A percentile compares a stretch with the other conserved stretches of the same genome.
Conservation (phyloP, 805 yeast genomes). For the Candida succiphila region DNA sequence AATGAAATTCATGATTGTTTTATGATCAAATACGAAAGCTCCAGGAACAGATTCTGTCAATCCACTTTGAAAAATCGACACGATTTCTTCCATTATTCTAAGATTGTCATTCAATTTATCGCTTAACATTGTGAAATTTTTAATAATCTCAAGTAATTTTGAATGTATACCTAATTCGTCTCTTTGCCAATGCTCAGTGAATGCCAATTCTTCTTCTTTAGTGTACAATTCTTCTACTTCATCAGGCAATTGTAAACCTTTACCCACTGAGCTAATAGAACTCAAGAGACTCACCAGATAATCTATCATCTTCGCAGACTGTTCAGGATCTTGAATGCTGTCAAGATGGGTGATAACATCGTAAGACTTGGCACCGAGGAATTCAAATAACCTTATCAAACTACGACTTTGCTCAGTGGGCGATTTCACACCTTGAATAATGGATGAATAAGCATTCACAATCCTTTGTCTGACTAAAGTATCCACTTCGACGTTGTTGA, state of each 20-base stretch:
- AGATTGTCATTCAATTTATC: constrained; percentile 30
- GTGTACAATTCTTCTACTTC: constrained; percentile 28
- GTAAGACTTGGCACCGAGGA: constrained; percentile 12
- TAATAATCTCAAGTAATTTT: constrained; percentile 29
- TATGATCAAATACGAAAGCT: constrained; percentile 48
- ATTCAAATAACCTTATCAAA: constrained; percentile 12
- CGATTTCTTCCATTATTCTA: constrained; percentile 50
- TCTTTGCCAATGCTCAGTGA: constrained; percentile 34
- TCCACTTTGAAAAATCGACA: constrained; percentile 55
- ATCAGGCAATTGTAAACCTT: constrained; percentile 56
- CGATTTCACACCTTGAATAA: constrained; percentile 43
- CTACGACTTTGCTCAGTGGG: constrained; percentile 32
- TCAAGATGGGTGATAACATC: constrained; percentile 7
- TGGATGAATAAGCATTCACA: constrained; percentile 51
- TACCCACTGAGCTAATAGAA: constrained; percentile 63
- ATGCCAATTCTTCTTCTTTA: constrained; percentile 17
- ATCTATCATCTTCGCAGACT: constrained; percentile 22
- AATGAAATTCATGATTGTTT: constrained; percentile 30
- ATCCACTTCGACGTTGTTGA: constrained; percentile 28
- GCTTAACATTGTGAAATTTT: constrained; percentile 30
- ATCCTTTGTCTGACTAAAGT: constrained; percentile 47
- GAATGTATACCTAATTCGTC: constrained; percentile 39
- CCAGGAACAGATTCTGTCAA: constrained; percentile 53
- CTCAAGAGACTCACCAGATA: constrained; percentile 47
- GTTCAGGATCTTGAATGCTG: constrained; percentile 1